Conservation (phyloP, 148 eudicot genomes). For the Silene conica region DNA sequence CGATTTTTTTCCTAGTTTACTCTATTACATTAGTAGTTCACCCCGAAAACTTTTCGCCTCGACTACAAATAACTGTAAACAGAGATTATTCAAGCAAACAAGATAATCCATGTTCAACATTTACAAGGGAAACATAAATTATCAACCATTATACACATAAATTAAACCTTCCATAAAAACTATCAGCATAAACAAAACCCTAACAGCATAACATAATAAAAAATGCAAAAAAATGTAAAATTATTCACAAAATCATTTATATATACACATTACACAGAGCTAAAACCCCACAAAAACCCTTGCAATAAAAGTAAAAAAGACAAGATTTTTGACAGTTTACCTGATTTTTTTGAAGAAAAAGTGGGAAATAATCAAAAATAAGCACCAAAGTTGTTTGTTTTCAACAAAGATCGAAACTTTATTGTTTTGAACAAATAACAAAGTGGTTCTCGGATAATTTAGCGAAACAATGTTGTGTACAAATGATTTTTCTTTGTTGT, state of each 20-base stretch:
- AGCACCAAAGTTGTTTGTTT: neutral
- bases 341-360: neutral
- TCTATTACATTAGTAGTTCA: no score
- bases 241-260: neutral
- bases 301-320: neutral
- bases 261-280: neutral
- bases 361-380: neutral
- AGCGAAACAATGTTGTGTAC: neutral
- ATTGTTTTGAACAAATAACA: neutral
- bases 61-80: no score
- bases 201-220: neutral
- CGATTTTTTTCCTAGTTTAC: no score
- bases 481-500: no score
- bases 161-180: neutral
- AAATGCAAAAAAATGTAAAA: neutral
- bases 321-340: neutral
- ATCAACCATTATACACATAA: no score
- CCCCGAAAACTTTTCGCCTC: no score
- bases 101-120: no score
- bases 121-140: no score
- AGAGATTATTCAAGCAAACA: no score
- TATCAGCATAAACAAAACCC: no score
- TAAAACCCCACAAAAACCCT: slow-evolving; percentile 13
- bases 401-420: neutral
- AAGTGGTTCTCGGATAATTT: neutral